Base-by-base conservation (phyloP, 2,329 filamentous ascomycete species). In the Trichoderma sp. region DNA sequence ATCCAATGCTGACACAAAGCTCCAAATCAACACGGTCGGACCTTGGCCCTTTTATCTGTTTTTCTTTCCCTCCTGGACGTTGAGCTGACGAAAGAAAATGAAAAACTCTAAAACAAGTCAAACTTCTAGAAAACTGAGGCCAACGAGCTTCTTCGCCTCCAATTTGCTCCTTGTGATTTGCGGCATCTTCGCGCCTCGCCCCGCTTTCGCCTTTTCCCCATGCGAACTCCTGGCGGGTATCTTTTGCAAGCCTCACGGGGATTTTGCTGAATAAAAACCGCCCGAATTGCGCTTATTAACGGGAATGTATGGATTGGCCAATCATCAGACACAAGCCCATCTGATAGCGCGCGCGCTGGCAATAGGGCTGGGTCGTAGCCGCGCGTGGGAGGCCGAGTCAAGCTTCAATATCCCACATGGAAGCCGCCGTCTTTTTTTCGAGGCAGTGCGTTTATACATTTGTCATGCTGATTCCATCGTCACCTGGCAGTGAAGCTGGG, bases 351-450 rank as follows among this genome's bases (percentile, higher is more conserved):
- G 45, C 21, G 45, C 16, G 72, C 60, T 53, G 60, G 14, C 14
- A 64, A n/a, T 29, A 38, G 27, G 69, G 18, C 79, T 81, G 75
- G 75, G 81, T 82, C 77, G 81, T 79, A 80, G 73, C 76, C 81
- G 81, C 81, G 81, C 81, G 81, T 79, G 79, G 41, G 63, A 65
- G 56, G 31, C 24, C 33, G 67, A 12, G 7, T 31, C 6, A n/a
- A 33, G 63, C 38, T 60, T 29, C 60, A 31, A 29, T 24, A 56
- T 75, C 72, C 72, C 72, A 75, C 72, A 63, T 53, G 6, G 24
- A 33, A 6, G 50, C 72, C 72, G 72, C 33, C 2, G 12, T 64
- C 56, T 9, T 50, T 27, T 31, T 66, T 38, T 38, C 4, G 24
- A 31, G 6, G 4, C 29, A 27, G 16, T 24, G n/a, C 21, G 21